Evolutionary conservation across 1,139 yeast species (phyloP).

Genomic region (Yamadazyma jaroonii): DNA sequence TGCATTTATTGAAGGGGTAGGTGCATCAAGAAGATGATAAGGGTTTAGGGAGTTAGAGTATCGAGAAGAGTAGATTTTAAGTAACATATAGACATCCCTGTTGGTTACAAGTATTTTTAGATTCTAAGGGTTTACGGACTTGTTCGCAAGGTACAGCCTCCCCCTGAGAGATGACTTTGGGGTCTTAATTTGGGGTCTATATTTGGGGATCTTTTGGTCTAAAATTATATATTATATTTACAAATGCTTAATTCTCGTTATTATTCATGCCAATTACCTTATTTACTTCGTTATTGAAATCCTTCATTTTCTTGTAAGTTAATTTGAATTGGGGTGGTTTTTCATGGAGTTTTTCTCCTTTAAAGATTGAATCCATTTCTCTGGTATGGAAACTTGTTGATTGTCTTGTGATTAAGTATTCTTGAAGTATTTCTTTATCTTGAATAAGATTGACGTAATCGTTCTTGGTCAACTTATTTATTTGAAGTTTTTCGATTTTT

Average conservation of each 20-base stretch:
- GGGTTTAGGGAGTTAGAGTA: too few species aligned
- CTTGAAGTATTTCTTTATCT: slow-evolving; percentile 23
- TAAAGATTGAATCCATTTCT: slow-evolving; percentile 2
- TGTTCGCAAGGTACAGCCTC: too few species aligned
- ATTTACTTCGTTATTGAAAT: slow-evolving; percentile 17
- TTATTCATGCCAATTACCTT: slow-evolving; percentile 7
- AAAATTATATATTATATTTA: too few species aligned
- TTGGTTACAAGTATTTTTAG: too few species aligned
- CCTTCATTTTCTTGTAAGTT: slow-evolving; percentile 11
- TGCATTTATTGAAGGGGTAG: too few species aligned
- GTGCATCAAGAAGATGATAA: too few species aligned
- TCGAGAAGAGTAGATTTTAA: too few species aligned
- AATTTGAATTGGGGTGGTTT: slow-evolving; percentile 11
- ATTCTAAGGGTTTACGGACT: too few species aligned
- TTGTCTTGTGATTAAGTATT: slow-evolving; percentile 21
- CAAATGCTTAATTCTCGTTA: neutral
- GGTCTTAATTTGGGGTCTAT: too few species aligned
- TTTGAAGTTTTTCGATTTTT: slow-evolving; percentile 18
- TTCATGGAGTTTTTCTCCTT: slow-evolving; percentile 4
- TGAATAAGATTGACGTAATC: slow-evolving; percentile 31
- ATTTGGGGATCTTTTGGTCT: too few species aligned
- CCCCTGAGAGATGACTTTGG: too few species aligned
- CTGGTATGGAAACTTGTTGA: slow-evolving; percentile 26
- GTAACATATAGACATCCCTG: too few species aligned
- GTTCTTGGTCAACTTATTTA: slow-evolving; percentile 20